Evolutionary conservation across 768 basidiomycete species (phyloP), one percentile per base, ranked within the genome.

Genomic region (Trametopsis cervina): DNA sequence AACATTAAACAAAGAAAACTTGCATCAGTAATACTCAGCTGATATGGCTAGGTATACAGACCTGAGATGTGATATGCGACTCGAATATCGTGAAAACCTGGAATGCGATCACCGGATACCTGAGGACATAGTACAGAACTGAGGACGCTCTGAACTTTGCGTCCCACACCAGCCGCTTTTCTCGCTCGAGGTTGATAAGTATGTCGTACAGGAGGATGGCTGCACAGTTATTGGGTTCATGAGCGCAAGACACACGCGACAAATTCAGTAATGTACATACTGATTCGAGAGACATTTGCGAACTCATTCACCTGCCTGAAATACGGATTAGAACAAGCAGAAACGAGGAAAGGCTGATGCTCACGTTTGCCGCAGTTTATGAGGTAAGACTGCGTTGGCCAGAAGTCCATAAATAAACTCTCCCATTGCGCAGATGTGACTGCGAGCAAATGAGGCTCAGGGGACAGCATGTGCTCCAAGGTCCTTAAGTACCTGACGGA

Each of bases 191-290:
- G 40, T 41, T 52, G 17, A 52, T 35, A 12, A 44, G 17, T 5
- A 52, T 38, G 26, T 52, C 51, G 36, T 52, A 52, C 11, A 36
- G 41, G n/a, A 52, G 51, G n/a, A 52, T 18, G 2, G 51, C 51
- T 52, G 22, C 13, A 22, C 22, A 12, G 10, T 21, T 18, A 33
- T 20, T 33, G 29, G n/a, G n/a, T 11, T 40, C n/a, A 11, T 40
- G 9, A 17, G 11, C 39, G 17, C 11, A 33, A 33, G 29, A 7
- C 7, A 33, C 29, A 33, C 15, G 29, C 9, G 29, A 33, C 29
- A 33, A 33, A 33, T 7, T 7, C 7, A 7, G 29, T 17, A 15
- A 33, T 7, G 9, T 33, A 33, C 29, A 15, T 15, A 33, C 29
- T 33, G 29, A 33, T 33, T 15, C 29, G 7, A 15, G 29, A 33